Evolutionary conservation across 1,284 basidiomycete species (phyloP).

Genomic region (Trichosporon asahii): DNA sequence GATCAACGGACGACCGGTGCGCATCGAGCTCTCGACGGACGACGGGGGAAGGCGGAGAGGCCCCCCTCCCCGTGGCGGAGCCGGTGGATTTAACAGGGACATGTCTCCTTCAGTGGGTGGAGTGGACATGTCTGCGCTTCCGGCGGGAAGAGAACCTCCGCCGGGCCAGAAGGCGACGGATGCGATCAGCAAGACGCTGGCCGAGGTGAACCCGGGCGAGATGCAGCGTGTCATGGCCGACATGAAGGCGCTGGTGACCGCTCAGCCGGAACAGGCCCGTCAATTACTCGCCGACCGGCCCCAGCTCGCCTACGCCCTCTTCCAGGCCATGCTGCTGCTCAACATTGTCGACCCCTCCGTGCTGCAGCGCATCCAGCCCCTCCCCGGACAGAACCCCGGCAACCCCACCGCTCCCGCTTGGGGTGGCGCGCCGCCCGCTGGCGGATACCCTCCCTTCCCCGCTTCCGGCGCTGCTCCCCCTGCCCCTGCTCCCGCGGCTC

Average conservation of each 20-base stretch:
- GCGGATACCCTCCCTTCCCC: constrained; percentile 35
- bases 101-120: constrained; percentile 51
- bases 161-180: constrained; percentile 76
- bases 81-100: constrained; percentile 50
- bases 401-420: constrained; percentile 21
- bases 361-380: constrained; percentile 40
- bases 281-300: constrained; percentile 76
- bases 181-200: constrained; percentile 81
- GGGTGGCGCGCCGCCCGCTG: constrained; percentile 18
- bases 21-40: constrained; percentile 67
- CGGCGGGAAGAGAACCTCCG: constrained; percentile 71
- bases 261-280: constrained; percentile 84
- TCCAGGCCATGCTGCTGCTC: constrained; percentile 90
- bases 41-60: constrained; percentile 57
- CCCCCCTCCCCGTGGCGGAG: constrained; percentile 18
- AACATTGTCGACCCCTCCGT: constrained; percentile 89
- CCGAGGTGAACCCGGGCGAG: constrained; percentile 75
- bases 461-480: constrained; percentile 45
- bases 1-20: constrained; percentile 75
- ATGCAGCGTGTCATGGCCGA: constrained; percentile 93
- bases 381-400: constrained; percentile 24
- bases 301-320: constrained; percentile 91
- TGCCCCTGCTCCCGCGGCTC: constrained; percentile 23
- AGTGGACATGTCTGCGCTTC: constrained; percentile 58
- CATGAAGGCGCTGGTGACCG: constrained; percentile 87